phyloP scores from a whole-genome alignment of 192 early-diverging fungal species.

The Backusella liffmaniae region DNA sequence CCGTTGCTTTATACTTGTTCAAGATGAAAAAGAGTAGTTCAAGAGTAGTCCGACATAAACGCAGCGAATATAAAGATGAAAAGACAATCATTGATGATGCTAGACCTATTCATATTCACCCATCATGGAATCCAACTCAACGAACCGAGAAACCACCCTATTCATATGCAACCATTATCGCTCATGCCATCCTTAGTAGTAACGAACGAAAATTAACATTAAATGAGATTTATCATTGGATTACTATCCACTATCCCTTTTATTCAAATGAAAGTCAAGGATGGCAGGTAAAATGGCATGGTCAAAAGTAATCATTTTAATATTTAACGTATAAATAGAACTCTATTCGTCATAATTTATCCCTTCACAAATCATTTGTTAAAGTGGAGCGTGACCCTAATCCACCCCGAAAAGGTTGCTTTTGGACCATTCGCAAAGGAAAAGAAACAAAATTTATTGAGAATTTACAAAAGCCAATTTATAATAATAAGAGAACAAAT shows the following conservation, averaged over 20 bases:
- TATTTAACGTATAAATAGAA: conserved; percentile 57
- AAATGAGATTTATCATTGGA: conserved; percentile 82
- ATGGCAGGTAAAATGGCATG: conserved; percentile 69
- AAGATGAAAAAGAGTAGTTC: neutral
- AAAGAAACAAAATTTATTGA: conserved; percentile 28
- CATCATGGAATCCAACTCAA: conserved; percentile 33
- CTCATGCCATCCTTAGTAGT: conserved; percentile 70
- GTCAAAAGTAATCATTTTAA: neutral
- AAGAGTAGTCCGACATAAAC: conserved; percentile 8
- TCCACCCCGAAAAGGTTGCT: conserved; percentile 59
- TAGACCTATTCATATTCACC: neutral
- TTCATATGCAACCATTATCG: conserved; percentile 82
- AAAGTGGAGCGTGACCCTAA: conserved; percentile 62
- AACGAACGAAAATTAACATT: conserved; percentile 63
- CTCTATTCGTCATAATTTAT: conserved; percentile 87
- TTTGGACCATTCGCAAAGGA: conserved; percentile 52
- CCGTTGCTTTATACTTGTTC: neutral
- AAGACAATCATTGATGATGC: neutral
- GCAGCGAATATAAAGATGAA: conserved; percentile 2
- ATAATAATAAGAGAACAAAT: neutral
- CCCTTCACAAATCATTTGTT: conserved; percentile 76
- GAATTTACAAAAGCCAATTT: conserved; percentile 14
- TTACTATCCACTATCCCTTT: conserved; percentile 70
- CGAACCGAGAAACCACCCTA: conserved; percentile 59
- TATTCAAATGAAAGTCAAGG: conserved; percentile 60